phyloP scores from a whole-genome alignment of 345 rosid genomes.

The Firmiana major region DNA sequence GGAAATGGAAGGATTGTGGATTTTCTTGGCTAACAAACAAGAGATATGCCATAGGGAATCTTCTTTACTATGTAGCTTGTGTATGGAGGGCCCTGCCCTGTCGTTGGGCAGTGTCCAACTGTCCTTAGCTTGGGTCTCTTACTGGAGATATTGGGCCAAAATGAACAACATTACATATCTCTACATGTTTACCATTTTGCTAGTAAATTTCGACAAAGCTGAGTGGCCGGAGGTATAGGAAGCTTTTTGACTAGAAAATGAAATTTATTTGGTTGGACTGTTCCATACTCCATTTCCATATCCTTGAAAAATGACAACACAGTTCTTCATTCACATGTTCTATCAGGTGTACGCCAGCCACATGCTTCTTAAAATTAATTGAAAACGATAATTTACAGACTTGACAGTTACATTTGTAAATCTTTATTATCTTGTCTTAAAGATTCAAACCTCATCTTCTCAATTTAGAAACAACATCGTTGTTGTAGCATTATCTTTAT shows the following conservation, averaged over 20 bases:
- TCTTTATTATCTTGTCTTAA: neutral
- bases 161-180: no score
- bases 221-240: neutral
- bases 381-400: neutral
- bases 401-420: neutral
- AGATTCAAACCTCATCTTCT: neutral
- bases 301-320: neutral
- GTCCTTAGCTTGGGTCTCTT: neutral
- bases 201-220: neutral
- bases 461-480: neutral
- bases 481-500: neutral
- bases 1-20: neutral
- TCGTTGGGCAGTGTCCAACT: neutral
- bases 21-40: constrained; percentile 5
- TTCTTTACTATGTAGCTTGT: neutral
- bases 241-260: constrained; percentile 5
- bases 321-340: neutral
- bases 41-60: neutral
- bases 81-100: neutral
- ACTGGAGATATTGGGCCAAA: neutral
- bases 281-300: neutral
- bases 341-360: neutral
- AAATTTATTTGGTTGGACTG: neutral
- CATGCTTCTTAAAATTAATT: neutral
- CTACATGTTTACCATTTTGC: no score